Percentiles rank a stretch among this genome's conserved stretches.
These are phyloP conservation scores for Berberis vulgaris DNA, from an alignment of 164 flowering plant genomes.

Conservation along the genomic window DNA sequence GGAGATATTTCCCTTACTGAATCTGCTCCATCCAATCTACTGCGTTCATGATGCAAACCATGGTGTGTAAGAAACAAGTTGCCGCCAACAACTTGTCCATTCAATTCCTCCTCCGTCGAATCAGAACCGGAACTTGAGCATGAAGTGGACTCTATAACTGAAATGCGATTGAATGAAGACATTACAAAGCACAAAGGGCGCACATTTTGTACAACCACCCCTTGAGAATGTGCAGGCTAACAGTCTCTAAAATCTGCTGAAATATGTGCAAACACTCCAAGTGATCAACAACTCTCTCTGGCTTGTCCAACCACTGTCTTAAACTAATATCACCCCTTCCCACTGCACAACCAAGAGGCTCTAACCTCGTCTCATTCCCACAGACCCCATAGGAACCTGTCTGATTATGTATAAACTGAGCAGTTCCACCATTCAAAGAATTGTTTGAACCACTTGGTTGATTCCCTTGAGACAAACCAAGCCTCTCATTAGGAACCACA, in stretches of 20 bases:
- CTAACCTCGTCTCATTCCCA: slow-evolving; percentile 27
- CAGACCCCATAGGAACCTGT: slow-evolving; percentile 34
- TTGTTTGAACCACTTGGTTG: slow-evolving; percentile 29
- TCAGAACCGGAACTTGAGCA: slow-evolving; percentile 89
- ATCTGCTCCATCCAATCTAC: slow-evolving; percentile 20
- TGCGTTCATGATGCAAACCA: slow-evolving; percentile 18
- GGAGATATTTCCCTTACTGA: slow-evolving; percentile 8
- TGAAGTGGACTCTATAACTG: slow-evolving; percentile 92
- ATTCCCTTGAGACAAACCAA: slow-evolving; percentile 18
- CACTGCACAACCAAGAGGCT: slow-evolving; percentile 15
- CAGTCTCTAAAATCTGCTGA: slow-evolving; percentile 76
- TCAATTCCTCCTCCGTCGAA: slow-evolving; percentile 43
- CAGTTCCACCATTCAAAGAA: slow-evolving; percentile 19
- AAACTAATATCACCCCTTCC: slow-evolving; percentile 72
- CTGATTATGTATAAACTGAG: slow-evolving; percentile 21
- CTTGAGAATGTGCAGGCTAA: slow-evolving; percentile 81
- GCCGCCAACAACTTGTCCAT: slow-evolving; percentile 26
- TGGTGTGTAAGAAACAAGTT: slow-evolving; percentile 19
- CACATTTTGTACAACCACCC: slow-evolving; percentile 77
- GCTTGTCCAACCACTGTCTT: slow-evolving; percentile 90
- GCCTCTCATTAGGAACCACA: slow-evolving; percentile 35
- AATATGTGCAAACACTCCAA: slow-evolving; percentile 85
- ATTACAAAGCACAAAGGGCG: slow-evolving; percentile 92
- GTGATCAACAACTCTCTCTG: slow-evolving; percentile 55
- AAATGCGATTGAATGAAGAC: slow-evolving; percentile 81